Evolutionary conservation across 2,329 filamentous ascomycete genomes (phyloP), one percentile per base, ranked within the genome.

Genomic region (Albophoma yamanashiensis): DNA sequence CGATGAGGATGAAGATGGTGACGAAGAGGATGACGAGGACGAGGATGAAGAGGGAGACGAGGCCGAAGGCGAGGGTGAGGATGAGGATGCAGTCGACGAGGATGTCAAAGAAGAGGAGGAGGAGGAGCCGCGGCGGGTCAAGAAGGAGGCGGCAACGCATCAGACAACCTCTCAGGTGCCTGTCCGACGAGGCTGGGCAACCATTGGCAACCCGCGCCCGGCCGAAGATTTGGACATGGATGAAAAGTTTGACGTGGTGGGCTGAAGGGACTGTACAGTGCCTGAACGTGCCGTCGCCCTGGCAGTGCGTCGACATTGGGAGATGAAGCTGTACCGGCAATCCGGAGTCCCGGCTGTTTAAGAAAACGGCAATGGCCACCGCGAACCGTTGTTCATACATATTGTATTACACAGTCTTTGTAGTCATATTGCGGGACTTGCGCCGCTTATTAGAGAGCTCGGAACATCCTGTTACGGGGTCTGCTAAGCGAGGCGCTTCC

Each of bases 1-100:
- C 2, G 82, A 81, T 0, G 82, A 82, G 3, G 82, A 78, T 2
- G 78, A 78, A 0, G 78, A 75, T 0, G 76, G 73, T 0, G 76
- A 71, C 0, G 78, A 74, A 1, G 76, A 75, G 0, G 75, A 73
- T 0, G 76, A 75, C 2, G 75, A 73, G 0, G 76, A 70, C 0
- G 77, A 74, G 0, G 74, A 70, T 0, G 77, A 73, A 0, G 77
- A 74, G 0, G 75, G 69, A 0, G 74, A 72, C 0, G 74, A 70
- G 1, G 74, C 70, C 0, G 72, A 68, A 0, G 73, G 67, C 0
- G 68, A 62, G 0, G 65, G 63, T 6, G 69, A 62, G n/a, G 69
- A 62, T 2, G 64, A 61, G 20, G 63, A 58, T 4, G 61, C 64
- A 1, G 67, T 63, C 2, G 64, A 64, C 11, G 64, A 66, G 8